Base-by-base conservation (phyloP, 106 monocot genomes). In the Allium cepa region DNA sequence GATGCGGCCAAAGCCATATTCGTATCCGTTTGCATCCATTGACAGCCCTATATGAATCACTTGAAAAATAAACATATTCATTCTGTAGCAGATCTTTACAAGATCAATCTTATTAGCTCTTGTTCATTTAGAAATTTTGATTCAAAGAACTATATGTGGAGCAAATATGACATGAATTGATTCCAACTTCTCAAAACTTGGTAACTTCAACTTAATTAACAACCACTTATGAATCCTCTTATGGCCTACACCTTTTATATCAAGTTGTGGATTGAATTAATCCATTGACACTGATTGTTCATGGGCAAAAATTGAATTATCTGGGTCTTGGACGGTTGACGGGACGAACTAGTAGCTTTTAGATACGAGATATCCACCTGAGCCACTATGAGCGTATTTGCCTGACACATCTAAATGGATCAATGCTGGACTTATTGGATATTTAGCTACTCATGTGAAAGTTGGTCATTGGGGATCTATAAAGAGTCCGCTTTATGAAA, bases 391-490 rank as follows among this genome's bases (percentile, higher is more conserved):
- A 2, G 18, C 2, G 60, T 60, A 60, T 60, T 60, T 60, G 60
- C 0, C 60, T 60, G 0, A 60, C 22, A 60, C 10, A 1, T 60
- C 60, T 0, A 36, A 66, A 48, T 4, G 66, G 50, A 66, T 66
- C 48, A 48, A 49, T 66, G 66, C 6, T 66, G 66, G 48, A 66
- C 66, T 66, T 66, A 49, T 66, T 48, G 46, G 66, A 49, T 66
- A 1, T 50, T 66, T 49, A 18, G 5, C 5, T 66, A 66, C 50
- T 66, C 46, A 66, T 66, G 12, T 66, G 28, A 66, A 4, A 1
- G 7, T 47, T 66, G 49, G 48, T 66, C 49, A 1, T 66, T 50
- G 1, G 48, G 49, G 66, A 66, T 66, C 66, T 14, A 6, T 66
- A 48, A 0, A 66, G 66, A 6, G 16, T 50, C 52, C 1, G 52